Percentiles rank a stretch among this genome's conserved stretches.
Evolutionary conservation across 192 early-diverging fungal genomes (phyloP).

Genomic region (Entomortierella lignicola): DNA sequence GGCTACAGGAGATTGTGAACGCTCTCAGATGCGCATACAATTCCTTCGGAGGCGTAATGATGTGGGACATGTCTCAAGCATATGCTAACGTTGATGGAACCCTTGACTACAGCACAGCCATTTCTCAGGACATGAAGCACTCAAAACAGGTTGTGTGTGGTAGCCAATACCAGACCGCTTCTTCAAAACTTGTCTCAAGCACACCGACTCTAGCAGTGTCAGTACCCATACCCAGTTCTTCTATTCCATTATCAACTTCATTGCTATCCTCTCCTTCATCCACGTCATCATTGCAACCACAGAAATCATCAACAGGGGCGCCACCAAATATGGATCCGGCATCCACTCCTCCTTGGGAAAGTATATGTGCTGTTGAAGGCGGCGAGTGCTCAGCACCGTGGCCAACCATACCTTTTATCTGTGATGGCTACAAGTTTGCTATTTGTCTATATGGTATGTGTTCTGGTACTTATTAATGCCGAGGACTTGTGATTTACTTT

Average conservation of each 20-base stretch:
- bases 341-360: neutral
- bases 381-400: neutral
- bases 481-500: neutral
- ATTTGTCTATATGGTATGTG: constrained; percentile 16
- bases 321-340: neutral
- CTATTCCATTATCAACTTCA: too few species aligned
- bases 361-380: constrained; percentile 12
- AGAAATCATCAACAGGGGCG: neutral
- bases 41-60: constrained; percentile 78
- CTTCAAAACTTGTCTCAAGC: too few species aligned
- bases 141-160: constrained; percentile 12
- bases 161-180: neutral
- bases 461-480: too few species aligned
- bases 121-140: constrained; percentile 15
- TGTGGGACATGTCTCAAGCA: constrained; percentile 80
- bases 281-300: neutral
- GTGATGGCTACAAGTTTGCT: constrained; percentile 26
- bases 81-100: constrained; percentile 58
- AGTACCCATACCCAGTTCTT: neutral
- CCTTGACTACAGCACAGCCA: constrained; percentile 1
- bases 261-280: neutral
- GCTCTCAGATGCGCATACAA: constrained; percentile 59
- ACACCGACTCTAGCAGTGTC: too few species aligned
- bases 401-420: neutral
- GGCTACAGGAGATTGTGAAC: constrained; percentile 63